A percentile compares a stretch with the other conserved stretches of the same genome.
Evolutionary conservation across 1,284 basidiomycete genomes (phyloP).

Genomic region (Gymnopus androsaceus): DNA sequence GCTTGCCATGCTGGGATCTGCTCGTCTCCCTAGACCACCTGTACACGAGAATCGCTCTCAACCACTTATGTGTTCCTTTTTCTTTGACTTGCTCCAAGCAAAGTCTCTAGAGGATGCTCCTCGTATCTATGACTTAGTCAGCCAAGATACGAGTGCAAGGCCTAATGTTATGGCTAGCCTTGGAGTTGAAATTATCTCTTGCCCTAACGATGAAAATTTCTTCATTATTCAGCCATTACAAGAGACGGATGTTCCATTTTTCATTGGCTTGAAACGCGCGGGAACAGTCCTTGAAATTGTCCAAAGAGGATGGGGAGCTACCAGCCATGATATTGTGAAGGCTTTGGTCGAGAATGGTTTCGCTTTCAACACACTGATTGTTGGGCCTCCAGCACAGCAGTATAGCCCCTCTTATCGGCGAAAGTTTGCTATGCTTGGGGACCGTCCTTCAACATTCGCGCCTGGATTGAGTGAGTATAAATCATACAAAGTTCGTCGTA

Average conservation of each 20-base stretch:
- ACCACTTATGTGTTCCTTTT: neutral
- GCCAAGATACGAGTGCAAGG: too few species aligned
- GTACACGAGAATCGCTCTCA: neutral
- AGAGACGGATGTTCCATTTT: neutral
- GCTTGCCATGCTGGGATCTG: neutral
- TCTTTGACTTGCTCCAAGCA: neutral
- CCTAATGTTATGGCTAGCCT: too few species aligned
- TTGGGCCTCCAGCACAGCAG: neutral
- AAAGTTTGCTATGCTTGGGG: neutral
- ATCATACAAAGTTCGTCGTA: constrained; percentile 4
- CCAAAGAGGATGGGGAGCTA: constrained; percentile 10
- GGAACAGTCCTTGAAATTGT: constrained; percentile 10
- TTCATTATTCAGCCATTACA: neutral
- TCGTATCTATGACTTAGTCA: neutral
- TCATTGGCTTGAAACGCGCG: constrained; percentile 4
- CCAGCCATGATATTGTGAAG: neutral
- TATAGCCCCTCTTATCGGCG: neutral
- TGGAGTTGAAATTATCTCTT: too few species aligned
- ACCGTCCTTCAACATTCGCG: neutral
- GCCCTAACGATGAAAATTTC: too few species aligned
- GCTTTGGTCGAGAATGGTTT: constrained; percentile 8
- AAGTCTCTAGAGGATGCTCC: too few species aligned
- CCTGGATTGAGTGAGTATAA: neutral
- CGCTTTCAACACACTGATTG: neutral
- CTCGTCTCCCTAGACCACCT: neutral